Conservation (phyloP, 1,139 yeast species). For the Pneumocystis carinii region DNA sequence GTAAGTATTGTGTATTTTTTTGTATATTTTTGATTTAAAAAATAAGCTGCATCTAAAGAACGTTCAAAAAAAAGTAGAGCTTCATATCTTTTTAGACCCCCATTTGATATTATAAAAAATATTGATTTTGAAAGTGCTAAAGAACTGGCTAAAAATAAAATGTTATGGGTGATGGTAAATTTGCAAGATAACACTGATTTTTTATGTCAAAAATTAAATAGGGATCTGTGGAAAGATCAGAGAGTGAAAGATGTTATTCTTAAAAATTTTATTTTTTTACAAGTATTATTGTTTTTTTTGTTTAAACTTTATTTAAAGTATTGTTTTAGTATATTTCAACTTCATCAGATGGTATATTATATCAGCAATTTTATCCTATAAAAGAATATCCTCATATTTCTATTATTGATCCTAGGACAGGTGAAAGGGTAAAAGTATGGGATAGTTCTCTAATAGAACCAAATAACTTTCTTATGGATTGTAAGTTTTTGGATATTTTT, state of each 20-base stretch:
- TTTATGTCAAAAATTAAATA: constrained; percentile 72
- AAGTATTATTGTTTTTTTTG: constrained; percentile 9
- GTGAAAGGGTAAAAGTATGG: constrained; percentile 74
- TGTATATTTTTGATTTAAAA: neutral
- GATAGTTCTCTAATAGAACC: constrained; percentile 24
- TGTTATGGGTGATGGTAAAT: constrained; percentile 76
- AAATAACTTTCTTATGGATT: constrained; percentile 24
- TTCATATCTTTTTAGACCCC: constrained; percentile 78
- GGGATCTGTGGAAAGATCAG: constrained; percentile 83
- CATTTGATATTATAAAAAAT: constrained; percentile 69
- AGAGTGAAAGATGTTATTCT: constrained; percentile 48
- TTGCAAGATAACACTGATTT: constrained; percentile 77
- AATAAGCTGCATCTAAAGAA: neutral
- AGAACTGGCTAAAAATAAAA: constrained; percentile 41
- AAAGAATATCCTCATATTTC: constrained; percentile 76
- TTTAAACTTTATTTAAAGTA: constrained; percentile 35
- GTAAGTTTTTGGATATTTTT: constrained; percentile 48
- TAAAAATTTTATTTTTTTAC: constrained; percentile 57
- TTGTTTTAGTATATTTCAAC: constrained; percentile 61
- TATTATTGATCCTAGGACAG: constrained; percentile 86
- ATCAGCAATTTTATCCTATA: constrained; percentile 48
- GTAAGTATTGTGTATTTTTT: neutral
- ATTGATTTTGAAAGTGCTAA: constrained; percentile 50
- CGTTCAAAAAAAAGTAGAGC: constrained; percentile 42
- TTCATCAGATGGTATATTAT: constrained; percentile 38